Percentiles rank a stretch among this genome's conserved stretches.
Evolutionary conservation across 2,329 filamentous ascomycete genomes (phyloP).

Genomic region (Sporothrix schenckii): DNA sequence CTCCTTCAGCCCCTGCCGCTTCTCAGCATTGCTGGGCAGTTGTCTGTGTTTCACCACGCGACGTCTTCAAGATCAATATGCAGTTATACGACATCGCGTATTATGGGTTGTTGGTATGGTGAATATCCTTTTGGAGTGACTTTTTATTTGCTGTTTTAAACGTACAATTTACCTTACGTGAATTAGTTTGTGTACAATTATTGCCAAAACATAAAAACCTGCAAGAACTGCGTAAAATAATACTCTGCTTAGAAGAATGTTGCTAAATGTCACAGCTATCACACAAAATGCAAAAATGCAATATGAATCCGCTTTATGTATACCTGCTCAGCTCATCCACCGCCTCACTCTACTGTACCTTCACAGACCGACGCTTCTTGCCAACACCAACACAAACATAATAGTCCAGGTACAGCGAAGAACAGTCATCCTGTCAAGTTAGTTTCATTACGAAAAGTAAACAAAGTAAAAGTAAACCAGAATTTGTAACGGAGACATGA

Average conservation of each 20-base stretch:
- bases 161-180: no score
- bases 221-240: neutral
- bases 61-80: neutral
- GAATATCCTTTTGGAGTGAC: no score
- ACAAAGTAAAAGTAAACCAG: no score
- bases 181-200: neutral
- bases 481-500: neutral
- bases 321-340: neutral
- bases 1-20: neutral
- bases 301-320: neutral
- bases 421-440: neutral
- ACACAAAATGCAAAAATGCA: neutral
- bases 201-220: neutral
- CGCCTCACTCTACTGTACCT: neutral
- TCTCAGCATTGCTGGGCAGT: slow-evolving; percentile 5
- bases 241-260: neutral
- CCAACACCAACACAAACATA: slow-evolving; percentile 21
- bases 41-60: slow-evolving; percentile 16
- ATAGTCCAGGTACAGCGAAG: neutral
- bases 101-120: no score
- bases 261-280: neutral
- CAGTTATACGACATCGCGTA: no score
- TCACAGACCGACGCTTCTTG: slow-evolving; percentile 8
- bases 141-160: no score
- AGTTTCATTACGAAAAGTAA: neutral